A percentile compares a stretch with the other conserved stretches of the same genome.
phyloP scores from a whole-genome alignment of 2,329 filamentous ascomycete genomes.

The Fusarium albosuccineum region DNA sequence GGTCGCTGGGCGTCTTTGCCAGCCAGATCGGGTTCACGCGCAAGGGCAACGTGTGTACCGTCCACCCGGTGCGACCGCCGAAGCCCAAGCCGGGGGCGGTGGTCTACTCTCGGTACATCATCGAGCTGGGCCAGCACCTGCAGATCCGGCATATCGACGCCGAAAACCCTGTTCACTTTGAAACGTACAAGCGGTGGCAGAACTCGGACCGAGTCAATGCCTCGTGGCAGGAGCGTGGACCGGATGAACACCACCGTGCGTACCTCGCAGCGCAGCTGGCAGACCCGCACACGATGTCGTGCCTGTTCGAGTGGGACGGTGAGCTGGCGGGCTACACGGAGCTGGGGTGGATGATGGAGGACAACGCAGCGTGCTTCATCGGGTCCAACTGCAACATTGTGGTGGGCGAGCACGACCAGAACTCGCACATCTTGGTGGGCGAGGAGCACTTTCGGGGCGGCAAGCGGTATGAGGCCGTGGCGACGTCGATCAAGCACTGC shows the following conservation, averaged over 20 bases:
- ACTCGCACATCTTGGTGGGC: conserved; percentile 46
- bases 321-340: conserved; percentile 46
- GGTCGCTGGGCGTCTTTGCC: conserved; percentile 40
- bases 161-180: conserved; percentile 41
- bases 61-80: conserved; percentile 44
- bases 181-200: conserved; percentile 44
- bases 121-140: conserved; percentile 43
- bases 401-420: conserved; percentile 47
- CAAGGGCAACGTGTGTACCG: conserved; percentile 47
- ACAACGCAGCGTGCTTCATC: conserved; percentile 47
- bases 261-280: conserved; percentile 44
- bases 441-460: conserved; percentile 46
- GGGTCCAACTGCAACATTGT: conserved; percentile 44
- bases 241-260: conserved; percentile 45
- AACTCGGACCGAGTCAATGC: conserved; percentile 48
- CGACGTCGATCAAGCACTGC: conserved; percentile 46
- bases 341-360: conserved; percentile 46
- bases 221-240: conserved; percentile 45
- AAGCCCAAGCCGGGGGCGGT: conserved; percentile 43
- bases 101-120: conserved; percentile 45
- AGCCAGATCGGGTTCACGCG: conserved; percentile 45
- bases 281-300: conserved; percentile 47
- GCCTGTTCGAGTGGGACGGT: conserved; percentile 47
- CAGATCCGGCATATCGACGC: conserved; percentile 46
- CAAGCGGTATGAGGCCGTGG: conserved; percentile 45